Evolutionary conservation across 257 asterid genomes (phyloP).

Genomic region (Primulina tabacum): DNA sequence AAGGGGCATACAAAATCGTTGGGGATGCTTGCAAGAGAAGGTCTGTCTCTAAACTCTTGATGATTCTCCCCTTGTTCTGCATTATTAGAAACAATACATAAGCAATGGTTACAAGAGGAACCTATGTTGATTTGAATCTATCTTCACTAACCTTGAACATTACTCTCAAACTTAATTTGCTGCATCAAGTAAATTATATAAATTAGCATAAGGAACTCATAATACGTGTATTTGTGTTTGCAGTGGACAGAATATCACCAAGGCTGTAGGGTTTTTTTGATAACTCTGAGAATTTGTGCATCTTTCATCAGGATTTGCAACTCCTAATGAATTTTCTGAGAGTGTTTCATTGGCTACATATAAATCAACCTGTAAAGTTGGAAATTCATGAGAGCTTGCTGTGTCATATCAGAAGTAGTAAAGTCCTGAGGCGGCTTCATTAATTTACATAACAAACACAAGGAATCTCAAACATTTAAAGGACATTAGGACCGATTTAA

Average conservation of each 20-base stretch:
- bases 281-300: constrained; percentile 12
- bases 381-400: constrained; percentile 17
- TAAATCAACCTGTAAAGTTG: constrained; percentile 30
- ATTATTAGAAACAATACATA: constrained; percentile 12
- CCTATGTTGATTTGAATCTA: neutral
- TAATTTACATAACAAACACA: neutral
- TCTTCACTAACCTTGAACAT: constrained; percentile 41
- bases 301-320: constrained; percentile 12
- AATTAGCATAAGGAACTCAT: constrained; percentile 12
- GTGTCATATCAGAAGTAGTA: neutral
- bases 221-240: no score
- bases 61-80: constrained; percentile 35
- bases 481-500: neutral
- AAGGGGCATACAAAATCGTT: constrained; percentile 64
- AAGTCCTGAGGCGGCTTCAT: neutral
- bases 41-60: constrained; percentile 19
- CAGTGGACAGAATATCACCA: constrained; percentile 23
- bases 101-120: constrained; percentile 5
- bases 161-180: constrained; percentile 32
- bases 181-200: constrained; percentile 32
- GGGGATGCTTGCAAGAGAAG: constrained; percentile 40
- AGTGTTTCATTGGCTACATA: constrained; percentile 22
- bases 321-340: constrained; percentile 29
- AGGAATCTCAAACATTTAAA: neutral
- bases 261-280: constrained; percentile 22